Percentiles rank a stretch among this genome's conserved stretches.
Evolutionary conservation across 164 flowering plant species (phyloP).

Genomic region (Sextonia rubra): DNA sequence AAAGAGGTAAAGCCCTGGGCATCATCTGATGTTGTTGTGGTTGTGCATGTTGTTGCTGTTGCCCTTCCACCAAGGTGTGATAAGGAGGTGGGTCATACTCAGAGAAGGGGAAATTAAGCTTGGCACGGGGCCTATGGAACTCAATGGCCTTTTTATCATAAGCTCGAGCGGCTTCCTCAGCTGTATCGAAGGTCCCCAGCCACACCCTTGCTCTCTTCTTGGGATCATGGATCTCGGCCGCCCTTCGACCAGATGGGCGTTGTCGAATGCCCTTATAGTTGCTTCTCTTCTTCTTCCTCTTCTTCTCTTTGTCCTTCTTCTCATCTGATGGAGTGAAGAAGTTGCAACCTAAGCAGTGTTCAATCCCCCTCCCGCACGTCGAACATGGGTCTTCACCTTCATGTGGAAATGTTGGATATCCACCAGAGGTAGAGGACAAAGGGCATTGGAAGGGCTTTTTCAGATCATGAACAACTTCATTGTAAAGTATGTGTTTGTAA

Average conservation of each 20-base stretch:
- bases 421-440: not conserved
- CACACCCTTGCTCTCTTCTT: not conserved
- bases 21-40: too few relatives aligned
- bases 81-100: not conserved
- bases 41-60: too few relatives aligned
- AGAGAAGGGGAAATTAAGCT: constrained; percentile 11
- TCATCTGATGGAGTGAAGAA: not conserved
- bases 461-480: too few relatives aligned
- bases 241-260: constrained; percentile 14
- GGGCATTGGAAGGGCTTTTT: not conserved
- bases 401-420: not conserved
- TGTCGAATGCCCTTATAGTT: constrained; percentile 11
- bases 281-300: not conserved
- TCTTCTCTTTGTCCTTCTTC: not conserved
- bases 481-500: too few relatives aligned
- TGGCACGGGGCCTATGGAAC: constrained; percentile 12
- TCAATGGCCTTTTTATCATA: constrained; percentile 9
- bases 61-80: too few relatives aligned
- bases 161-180: constrained; percentile 10
- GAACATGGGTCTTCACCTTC: not conserved
- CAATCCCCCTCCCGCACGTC: not conserved
- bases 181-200: constrained; percentile 14
- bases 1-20: too few relatives aligned
- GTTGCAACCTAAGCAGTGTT: not conserved
- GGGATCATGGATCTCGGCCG: constrained; percentile 13